Conservation (phyloP, 495 filamentous ascomycete genomes). For the Hypoxylon lenormandii region DNA sequence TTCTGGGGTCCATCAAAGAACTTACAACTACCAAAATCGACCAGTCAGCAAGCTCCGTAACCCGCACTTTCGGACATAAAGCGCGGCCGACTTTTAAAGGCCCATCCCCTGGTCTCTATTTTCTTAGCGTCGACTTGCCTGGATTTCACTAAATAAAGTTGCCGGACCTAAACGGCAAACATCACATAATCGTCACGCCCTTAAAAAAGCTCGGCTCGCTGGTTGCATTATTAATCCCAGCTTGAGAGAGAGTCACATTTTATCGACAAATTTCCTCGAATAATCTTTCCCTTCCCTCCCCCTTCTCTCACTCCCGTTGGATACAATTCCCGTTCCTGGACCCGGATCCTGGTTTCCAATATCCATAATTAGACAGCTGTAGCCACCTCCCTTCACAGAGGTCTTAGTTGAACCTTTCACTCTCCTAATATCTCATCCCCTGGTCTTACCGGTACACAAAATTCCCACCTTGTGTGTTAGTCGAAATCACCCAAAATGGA, state of each 20-base stretch:
- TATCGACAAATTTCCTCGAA: constrained; percentile 37
- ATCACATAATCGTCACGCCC: constrained; percentile 51
- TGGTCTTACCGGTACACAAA: constrained; percentile 24
- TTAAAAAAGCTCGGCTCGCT: constrained; percentile 46
- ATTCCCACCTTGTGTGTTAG: constrained; percentile 8
- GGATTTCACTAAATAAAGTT: constrained; percentile 47
- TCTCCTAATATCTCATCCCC: background rate
- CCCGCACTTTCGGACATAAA: constrained; percentile 50
- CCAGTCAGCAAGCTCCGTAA: constrained; percentile 43
- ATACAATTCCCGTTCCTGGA: constrained; percentile 8
- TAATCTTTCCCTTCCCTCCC: constrained; percentile 24
- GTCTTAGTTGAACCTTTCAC: constrained; percentile 26
- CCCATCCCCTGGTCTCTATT: constrained; percentile 37
- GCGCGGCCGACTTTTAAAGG: constrained; percentile 47
- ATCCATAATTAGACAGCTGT: constrained; percentile 29
- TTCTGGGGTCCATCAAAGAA: constrained; percentile 40
- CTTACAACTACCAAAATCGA: constrained; percentile 45
- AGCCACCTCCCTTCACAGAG: constrained; percentile 5
- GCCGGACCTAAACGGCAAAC: constrained; percentile 46
- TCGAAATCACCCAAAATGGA: constrained; percentile 54
- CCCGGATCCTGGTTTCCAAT: constrained; percentile 15
- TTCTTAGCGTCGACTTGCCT: constrained; percentile 39
- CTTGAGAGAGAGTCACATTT: constrained; percentile 39
- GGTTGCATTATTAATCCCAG: constrained; percentile 48
- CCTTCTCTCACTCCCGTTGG: constrained; percentile 11